Evolutionary conservation across 306 rosid genomes (phyloP).

Genomic region (Canavalia gladiata): DNA sequence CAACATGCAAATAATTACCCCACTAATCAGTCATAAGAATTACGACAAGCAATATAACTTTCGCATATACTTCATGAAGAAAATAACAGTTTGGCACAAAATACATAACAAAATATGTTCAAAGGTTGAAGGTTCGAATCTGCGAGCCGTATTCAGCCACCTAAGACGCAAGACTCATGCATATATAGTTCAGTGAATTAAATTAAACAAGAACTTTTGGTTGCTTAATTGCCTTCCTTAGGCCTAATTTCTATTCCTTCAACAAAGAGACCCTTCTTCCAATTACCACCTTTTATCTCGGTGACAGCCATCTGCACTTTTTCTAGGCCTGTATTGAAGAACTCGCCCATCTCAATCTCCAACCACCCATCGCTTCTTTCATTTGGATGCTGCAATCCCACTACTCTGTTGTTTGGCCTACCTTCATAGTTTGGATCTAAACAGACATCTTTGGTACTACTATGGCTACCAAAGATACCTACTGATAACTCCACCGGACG

Average conservation of each 20-base stretch:
- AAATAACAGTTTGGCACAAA: constrained; percentile 5
- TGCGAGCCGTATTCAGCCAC: background rate
- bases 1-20: background rate
- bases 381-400: constrained; percentile 41
- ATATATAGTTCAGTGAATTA: constrained; percentile 15
- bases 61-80: background rate
- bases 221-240: constrained; percentile 37
- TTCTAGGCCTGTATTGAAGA: constrained; percentile 58
- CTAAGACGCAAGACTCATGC: background rate
- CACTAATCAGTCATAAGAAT: background rate
- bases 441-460: constrained; percentile 39
- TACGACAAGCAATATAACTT: constrained; percentile 1
- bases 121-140: constrained; percentile 20
- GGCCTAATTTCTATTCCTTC: constrained; percentile 86
- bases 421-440: constrained; percentile 21
- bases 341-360: constrained; percentile 78
- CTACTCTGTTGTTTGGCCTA: background rate
- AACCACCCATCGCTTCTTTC: constrained; percentile 68
- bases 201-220: background rate
- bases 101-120: background rate
- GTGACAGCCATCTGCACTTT: constrained; percentile 58
- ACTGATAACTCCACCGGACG: constrained; percentile 56
- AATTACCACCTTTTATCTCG: constrained; percentile 49
- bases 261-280: constrained; percentile 69
- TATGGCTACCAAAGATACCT: constrained; percentile 32